Evolutionary conservation across 2,329 filamentous ascomycete genomes (phyloP).

Genomic region (Periconia sp.): DNA sequence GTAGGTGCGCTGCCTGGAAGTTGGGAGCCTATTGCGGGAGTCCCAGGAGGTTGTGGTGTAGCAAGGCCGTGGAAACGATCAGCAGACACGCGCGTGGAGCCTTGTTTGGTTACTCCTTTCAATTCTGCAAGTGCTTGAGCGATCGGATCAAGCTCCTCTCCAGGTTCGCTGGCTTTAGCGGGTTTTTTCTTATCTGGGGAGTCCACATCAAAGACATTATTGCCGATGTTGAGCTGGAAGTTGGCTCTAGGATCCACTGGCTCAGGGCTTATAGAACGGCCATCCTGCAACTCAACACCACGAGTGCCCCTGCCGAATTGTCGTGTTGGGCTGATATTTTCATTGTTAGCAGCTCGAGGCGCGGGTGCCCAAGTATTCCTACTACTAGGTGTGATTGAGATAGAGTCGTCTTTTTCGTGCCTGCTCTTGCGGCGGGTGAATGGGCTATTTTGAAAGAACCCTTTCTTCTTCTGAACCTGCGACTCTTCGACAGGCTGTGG

Average conservation of each 20-base stretch:
- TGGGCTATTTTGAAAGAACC: conserved; percentile 91
- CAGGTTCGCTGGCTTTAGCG: conserved; percentile 43
- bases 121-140: conserved; percentile 89
- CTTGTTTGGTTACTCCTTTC: conserved; percentile 82
- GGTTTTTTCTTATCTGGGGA: conserved; percentile 65
- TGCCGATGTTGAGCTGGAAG: conserved; percentile 89
- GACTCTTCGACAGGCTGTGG: conserved; percentile 30
- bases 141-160: conserved; percentile 80
- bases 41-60: conserved; percentile 66
- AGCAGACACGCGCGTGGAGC: conserved; percentile 83
- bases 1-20: conserved; percentile 47
- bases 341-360: conserved; percentile 40
- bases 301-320: conserved; percentile 34
- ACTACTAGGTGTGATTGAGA: conserved; percentile 40
- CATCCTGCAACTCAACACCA: conserved; percentile 31
- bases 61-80: conserved; percentile 93
- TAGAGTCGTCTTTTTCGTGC: conserved; percentile 67
- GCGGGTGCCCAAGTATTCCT: conserved; percentile 59
- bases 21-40: conserved; percentile 41
- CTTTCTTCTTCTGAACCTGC: conserved; percentile 70
- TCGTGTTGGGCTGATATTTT: conserved; percentile 48
- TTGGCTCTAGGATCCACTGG: conserved; percentile 90
- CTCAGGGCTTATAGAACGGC: conserved; percentile 58
- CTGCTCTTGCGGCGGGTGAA: conserved; percentile 88
- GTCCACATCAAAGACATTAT: conserved; percentile 93